Evolutionary conservation across 306 rosid species (phyloP).

Genomic region (Prunus kanzakura): DNA sequence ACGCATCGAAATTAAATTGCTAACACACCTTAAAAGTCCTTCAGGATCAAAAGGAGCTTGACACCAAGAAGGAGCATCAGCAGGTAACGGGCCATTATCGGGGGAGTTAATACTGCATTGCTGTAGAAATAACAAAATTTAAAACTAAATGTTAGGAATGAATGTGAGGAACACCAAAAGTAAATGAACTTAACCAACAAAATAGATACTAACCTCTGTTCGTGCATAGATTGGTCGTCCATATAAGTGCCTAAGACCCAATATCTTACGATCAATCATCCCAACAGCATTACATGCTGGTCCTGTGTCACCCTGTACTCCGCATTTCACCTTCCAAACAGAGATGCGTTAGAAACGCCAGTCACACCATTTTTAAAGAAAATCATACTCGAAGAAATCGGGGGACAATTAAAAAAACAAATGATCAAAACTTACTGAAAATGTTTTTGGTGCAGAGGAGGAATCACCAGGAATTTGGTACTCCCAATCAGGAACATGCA

Average conservation of each 20-base stretch:
- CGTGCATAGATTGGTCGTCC: slow-evolving; percentile 68
- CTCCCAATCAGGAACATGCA: slow-evolving; percentile 91
- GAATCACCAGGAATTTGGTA: slow-evolving; percentile 54
- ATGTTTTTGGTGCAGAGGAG: slow-evolving; percentile 40
- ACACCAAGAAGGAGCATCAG: slow-evolving; percentile 94
- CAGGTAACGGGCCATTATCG: slow-evolving; percentile 77
- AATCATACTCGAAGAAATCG: neutral
- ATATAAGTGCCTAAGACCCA: slow-evolving; percentile 73
- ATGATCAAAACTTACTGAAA: slow-evolving; percentile 57
- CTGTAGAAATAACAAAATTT: slow-evolving; percentile 29
- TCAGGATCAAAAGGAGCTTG: slow-evolving; percentile 99
- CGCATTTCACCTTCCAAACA: slow-evolving; percentile 75
- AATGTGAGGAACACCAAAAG: neutral
- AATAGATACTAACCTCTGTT: slow-evolving; percentile 44
- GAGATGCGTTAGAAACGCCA: neutral
- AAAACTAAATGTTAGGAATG: neutral
- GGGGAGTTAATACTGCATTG: slow-evolving; percentile 90
- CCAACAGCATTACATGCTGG: slow-evolving; percentile 90
- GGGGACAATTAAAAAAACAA: neutral
- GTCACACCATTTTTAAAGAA: slow-evolving; percentile 9
- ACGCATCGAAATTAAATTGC: neutral
- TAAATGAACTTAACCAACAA: neutral
- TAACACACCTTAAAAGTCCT: slow-evolving; percentile 76
- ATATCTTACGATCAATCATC: slow-evolving; percentile 76
- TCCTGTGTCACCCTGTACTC: slow-evolving; percentile 69